phyloP scores from a whole-genome alignment of 129 eudicot genomes.

The Arctium minus region DNA sequence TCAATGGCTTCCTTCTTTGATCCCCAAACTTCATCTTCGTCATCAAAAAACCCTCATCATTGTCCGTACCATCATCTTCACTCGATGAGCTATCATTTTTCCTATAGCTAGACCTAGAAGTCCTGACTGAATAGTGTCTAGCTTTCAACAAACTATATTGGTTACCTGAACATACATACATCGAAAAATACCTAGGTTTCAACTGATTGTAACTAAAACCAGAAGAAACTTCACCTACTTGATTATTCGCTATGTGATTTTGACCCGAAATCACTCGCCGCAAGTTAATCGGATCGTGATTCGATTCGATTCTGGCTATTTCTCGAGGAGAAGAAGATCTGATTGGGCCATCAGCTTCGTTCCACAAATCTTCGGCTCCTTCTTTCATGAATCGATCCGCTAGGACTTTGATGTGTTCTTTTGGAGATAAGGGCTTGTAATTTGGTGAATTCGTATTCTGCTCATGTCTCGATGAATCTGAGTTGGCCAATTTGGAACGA shows the following conservation, averaged over 20 bases:
- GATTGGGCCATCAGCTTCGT: constrained; percentile 74
- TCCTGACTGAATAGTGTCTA: constrained; percentile 49
- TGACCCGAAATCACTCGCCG: constrained; percentile 28
- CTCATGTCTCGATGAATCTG: not conserved
- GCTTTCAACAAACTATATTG: constrained; percentile 17
- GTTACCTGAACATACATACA: not conserved
- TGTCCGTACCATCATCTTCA: constrained; percentile 37
- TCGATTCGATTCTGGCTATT: constrained; percentile 14
- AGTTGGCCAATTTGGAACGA: constrained; percentile 48
- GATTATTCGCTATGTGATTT: not conserved
- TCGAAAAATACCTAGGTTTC: constrained; percentile 24
- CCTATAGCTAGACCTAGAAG: constrained; percentile 24
- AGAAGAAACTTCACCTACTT: constrained; percentile 6
- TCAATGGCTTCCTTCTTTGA: constrained; percentile 36
- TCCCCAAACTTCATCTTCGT: constrained; percentile 9
- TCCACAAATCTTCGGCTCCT: constrained; percentile 98
- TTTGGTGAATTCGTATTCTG: constrained; percentile 14
- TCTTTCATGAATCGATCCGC: constrained; percentile 89
- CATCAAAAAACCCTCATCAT: constrained; percentile 27
- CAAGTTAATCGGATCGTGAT: constrained; percentile 34
- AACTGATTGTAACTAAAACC: constrained; percentile 13
- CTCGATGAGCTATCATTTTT: constrained; percentile 46
- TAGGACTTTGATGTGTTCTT: constrained; percentile 67
- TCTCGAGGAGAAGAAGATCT: constrained; percentile 16
- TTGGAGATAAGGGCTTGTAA: constrained; percentile 55